phyloP scores from a whole-genome alignment of 1,139 yeast genomes.

The Debaryomyces coudertii region DNA sequence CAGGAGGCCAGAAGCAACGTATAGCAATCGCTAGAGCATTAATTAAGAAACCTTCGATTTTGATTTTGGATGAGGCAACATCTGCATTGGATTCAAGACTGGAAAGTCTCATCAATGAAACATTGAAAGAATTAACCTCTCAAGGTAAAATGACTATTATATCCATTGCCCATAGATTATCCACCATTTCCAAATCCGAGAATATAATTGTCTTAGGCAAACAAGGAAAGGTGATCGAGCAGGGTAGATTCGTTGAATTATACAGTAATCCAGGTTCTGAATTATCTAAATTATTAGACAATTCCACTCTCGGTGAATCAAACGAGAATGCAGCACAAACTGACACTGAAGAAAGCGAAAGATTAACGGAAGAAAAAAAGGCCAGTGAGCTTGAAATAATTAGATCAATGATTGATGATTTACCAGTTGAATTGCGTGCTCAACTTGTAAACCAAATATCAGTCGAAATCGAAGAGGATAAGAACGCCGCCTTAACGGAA shows the following conservation, averaged over 20 bases:
- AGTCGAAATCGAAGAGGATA: conserved; percentile 27
- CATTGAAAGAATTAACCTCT: conserved; percentile 53
- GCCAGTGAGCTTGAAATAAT: conserved; percentile 27
- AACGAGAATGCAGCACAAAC: conserved; percentile 21
- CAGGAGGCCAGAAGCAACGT: conserved; percentile 92
- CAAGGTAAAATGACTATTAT: conserved; percentile 78
- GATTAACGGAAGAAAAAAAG: conserved; percentile 23
- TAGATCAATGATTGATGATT: conserved; percentile 40
- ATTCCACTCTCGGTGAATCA: conserved; percentile 30
- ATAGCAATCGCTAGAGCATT: conserved; percentile 86
- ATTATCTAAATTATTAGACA: conserved; percentile 48
- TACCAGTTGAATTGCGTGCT: conserved; percentile 38
- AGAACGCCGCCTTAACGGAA: conserved; percentile 14
- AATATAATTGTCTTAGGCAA: conserved; percentile 60
- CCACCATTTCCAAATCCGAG: conserved; percentile 65
- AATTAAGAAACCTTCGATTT: conserved; percentile 61
- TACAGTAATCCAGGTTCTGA: conserved; percentile 48
- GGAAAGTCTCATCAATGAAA: conserved; percentile 67
- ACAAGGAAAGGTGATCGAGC: conserved; percentile 46
- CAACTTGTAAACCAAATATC: conserved; percentile 36
- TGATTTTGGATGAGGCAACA: conserved; percentile 77
- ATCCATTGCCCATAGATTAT: conserved; percentile 89
- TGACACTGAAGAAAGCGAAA: conserved; percentile 30
- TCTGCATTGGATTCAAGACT: conserved; percentile 77
- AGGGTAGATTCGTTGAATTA: conserved; percentile 46